Evolutionary conservation across 2,329 filamentous ascomycete species (phyloP).

Genomic region (Fulvia fulva): DNA sequence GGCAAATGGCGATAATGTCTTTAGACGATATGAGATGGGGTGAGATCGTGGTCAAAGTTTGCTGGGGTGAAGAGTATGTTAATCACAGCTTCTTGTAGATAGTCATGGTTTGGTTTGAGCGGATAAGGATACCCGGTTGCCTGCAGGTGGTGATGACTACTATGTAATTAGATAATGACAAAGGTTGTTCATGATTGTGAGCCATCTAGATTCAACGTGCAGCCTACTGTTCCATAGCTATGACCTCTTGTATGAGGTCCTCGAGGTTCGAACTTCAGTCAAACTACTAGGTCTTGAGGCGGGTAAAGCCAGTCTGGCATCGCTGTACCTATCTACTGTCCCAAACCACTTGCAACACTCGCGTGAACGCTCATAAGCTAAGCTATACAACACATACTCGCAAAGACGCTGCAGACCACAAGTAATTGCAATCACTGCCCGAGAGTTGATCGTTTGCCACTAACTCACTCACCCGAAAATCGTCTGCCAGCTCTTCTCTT

Average conservation of each 20-base stretch:
- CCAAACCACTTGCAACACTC: too few relatives aligned
- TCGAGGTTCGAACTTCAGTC: too few relatives aligned
- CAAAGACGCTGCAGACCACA: too few relatives aligned
- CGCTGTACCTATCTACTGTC: too few relatives aligned
- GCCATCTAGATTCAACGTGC: too few relatives aligned
- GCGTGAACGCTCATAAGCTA: too few relatives aligned
- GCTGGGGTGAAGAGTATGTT: background rate
- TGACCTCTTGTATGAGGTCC: too few relatives aligned
- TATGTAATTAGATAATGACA: background rate
- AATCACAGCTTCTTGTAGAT: background rate
- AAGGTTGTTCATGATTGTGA: background rate
- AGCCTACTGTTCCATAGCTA: too few relatives aligned
- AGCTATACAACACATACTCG: too few relatives aligned
- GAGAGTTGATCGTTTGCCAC: background rate
- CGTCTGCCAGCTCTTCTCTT: slow-evolving; percentile 55
- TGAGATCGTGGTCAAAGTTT: background rate
- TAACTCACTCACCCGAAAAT: slow-evolving; percentile 45
- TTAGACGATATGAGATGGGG: slow-evolving; percentile 1
- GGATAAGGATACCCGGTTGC: background rate
- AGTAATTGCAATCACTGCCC: too few relatives aligned
- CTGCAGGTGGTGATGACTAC: background rate
- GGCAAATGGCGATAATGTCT: slow-evolving; percentile 2
- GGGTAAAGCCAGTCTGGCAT: too few relatives aligned
- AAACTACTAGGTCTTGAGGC: too few relatives aligned
- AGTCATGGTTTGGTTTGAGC: background rate